Evolutionary conservation across 2,329 filamentous ascomycete genomes (phyloP).

Genomic region (Pseudogymnoascus pannorum): DNA sequence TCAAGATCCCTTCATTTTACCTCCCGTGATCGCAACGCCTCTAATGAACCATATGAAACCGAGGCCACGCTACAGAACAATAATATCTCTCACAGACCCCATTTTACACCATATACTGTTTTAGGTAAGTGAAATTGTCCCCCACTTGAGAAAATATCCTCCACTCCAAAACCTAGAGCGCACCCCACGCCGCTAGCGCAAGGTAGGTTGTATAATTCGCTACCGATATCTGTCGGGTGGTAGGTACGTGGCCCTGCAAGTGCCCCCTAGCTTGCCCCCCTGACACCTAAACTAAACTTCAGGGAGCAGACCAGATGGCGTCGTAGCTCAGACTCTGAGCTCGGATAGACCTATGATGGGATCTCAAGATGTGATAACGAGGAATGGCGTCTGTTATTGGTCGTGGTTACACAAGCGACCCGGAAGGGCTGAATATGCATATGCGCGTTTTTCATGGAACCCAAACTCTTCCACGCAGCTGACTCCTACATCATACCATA

Average conservation of each 20-base stretch:
- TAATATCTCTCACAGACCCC: not conserved
- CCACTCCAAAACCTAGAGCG: not conserved
- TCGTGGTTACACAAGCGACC: not conserved
- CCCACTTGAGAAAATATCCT: not conserved
- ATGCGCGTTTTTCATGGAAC: not conserved
- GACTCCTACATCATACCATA: slow-evolving; percentile 7
- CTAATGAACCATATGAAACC: not conserved
- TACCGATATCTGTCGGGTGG: not conserved
- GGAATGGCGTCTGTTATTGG: not conserved
- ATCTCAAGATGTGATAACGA: not conserved
- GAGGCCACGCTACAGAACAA: not conserved
- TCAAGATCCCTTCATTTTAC: not conserved
- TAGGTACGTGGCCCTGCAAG: not conserved
- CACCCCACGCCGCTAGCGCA: not conserved
- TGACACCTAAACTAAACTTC: too few species aligned
- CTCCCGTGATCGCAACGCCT: not conserved
- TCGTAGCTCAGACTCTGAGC: not conserved
- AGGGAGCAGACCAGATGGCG: not conserved
- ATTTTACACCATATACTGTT: not conserved
- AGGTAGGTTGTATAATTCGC: not conserved
- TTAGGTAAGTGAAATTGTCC: not conserved
- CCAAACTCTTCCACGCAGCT: not conserved
- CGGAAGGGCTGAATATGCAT: not conserved
- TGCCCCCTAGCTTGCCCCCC: too few species aligned
- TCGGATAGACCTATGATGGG: not conserved